Evolutionary conservation across 2,329 filamentous ascomycete genomes (phyloP).

Genomic region (Epichloe elymi): DNA sequence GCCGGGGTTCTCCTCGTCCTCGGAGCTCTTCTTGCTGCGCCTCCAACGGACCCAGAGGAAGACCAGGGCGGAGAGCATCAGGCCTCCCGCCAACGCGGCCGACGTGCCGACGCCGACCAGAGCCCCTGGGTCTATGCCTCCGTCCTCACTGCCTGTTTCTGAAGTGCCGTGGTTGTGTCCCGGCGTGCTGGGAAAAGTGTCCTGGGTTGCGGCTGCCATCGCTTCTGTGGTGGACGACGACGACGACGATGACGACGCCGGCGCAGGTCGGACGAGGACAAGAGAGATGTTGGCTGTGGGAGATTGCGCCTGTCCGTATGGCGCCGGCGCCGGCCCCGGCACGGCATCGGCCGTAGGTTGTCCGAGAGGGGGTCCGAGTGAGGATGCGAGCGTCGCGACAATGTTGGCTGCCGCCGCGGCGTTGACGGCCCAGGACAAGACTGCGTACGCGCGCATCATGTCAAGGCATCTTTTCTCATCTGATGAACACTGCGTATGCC

Average conservation of each 20-base stretch:
- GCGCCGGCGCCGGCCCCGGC: too few species aligned
- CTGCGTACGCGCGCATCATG: not conserved
- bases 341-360: too few species aligned
- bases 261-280: not conserved
- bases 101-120: not conserved
- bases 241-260: not conserved
- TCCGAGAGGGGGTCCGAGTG: not conserved
- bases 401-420: not conserved
- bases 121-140: not conserved
- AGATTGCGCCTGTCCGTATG: not conserved
- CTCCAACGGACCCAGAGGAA: not conserved
- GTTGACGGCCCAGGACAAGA: not conserved
- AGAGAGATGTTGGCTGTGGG: not conserved
- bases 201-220: not conserved
- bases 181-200: not conserved
- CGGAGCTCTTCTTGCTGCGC: not conserved
- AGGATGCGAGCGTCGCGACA: not conserved
- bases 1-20: not conserved
- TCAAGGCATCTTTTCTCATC: not conserved
- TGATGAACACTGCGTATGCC: too few species aligned
- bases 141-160: not conserved
- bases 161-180: not conserved
- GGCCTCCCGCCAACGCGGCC: not conserved
- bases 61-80: not conserved
- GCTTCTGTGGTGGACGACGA: not conserved